A percentile compares a stretch with the other conserved stretches of the same genome.
Conservation (phyloP, 192 early-diverging fungal genomes). For the Rhizophagus sp. region DNA sequence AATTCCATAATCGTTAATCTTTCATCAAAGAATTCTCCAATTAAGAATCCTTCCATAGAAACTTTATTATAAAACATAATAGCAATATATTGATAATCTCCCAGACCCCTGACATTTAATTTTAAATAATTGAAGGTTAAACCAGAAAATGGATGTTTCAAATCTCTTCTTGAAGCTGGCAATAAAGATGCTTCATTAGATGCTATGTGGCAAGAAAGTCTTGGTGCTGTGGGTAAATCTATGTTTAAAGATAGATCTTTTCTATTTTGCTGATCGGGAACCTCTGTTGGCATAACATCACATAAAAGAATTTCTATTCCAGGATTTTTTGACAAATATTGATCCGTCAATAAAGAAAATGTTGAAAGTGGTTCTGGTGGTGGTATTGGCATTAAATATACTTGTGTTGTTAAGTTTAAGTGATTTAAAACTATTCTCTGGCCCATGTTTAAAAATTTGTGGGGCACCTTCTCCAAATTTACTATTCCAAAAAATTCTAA, state of each 20-base stretch:
- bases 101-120: constrained; percentile 40
- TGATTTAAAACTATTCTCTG: constrained; percentile 35
- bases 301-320: constrained; percentile 47
- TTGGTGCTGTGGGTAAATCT: constrained; percentile 24
- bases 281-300: constrained; percentile 28
- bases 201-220: constrained; percentile 35
- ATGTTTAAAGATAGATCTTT: constrained; percentile 2
- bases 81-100: constrained; percentile 41
- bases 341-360: constrained; percentile 44
- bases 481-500: constrained; percentile 27
- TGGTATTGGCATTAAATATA: constrained; percentile 41
- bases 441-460: constrained; percentile 35
- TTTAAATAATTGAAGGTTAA: constrained; percentile 42
- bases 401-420: constrained; percentile 19
- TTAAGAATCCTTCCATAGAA: constrained; percentile 41
- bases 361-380: constrained; percentile 25
- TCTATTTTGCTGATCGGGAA: not conserved
- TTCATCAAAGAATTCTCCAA: constrained; percentile 42
- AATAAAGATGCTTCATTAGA: constrained; percentile 36
- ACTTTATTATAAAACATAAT: constrained; percentile 39
- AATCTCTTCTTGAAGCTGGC: constrained; percentile 33
- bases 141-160: constrained; percentile 34
- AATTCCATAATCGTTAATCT: constrained; percentile 28
- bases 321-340: constrained; percentile 31
- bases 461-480: constrained; percentile 31